Evolutionary conservation across 495 filamentous ascomycete species (phyloP), one percentile per base, ranked within the genome.

Genomic region (Lasiosphaeris hirsuta): DNA sequence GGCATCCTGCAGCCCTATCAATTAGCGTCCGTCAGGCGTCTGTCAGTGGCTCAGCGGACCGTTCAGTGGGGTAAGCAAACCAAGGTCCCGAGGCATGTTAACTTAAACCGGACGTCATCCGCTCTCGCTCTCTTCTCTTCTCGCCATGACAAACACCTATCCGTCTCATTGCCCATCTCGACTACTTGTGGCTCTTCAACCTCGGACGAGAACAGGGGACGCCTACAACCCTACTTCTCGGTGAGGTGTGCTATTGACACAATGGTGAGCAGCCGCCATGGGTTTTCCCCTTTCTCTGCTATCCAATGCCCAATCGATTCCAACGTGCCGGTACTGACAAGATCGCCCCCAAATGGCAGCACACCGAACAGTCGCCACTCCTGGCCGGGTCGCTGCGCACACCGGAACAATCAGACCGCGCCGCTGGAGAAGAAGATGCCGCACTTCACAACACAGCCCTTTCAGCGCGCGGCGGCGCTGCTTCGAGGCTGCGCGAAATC

Each of bases 401-500:
- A 10, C 63, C 69, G 17, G 57, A 58, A 34, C 53, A 60, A 40
- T 67, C 66, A 17, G 59, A 62, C 36, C 56, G 58, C 38, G 59
- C 42, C 51, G 68, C 62, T 57, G 61, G 69, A 41, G 66, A 63
- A 54, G 62, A 70, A 59, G 65, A 71, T 54, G 62, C 63, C 62
- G 65, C 68, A 14, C 57, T 71, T 1, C 59, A 68, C 36, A 47
- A 59, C 36, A 49, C 52, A 17, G 15, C 48, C 53, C 10, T 35
- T 1, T 44, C 57, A 6, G 33, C 50, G 4, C 9, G 54, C 9
- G 6, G 34, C 33, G 19, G 30, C 11, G 34, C 39, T 46, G 37
- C 47, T 40, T 56, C 63, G 38, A 63, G 69, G 39, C 7, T 71
- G 36, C 71, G 78, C 37, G 80, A 95, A 61, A 68, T 91, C 47